A percentile compares a stretch with the other conserved stretches of the same genome.
phyloP scores from a whole-genome alignment of 2,329 filamentous ascomycete genomes.

The Cercospora sp. region DNA sequence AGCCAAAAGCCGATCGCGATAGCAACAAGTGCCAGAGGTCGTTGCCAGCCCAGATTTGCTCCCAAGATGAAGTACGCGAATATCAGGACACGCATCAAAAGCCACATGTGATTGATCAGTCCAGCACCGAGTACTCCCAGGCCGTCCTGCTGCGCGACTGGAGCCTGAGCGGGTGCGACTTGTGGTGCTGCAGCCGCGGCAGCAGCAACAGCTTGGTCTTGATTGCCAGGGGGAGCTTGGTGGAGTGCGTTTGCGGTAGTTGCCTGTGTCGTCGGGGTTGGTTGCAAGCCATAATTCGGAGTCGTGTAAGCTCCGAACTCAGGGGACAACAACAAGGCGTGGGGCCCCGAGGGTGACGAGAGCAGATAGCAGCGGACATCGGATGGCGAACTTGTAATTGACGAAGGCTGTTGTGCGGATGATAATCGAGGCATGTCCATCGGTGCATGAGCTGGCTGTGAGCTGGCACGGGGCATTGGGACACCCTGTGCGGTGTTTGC shows the following conservation, averaged over 20 bases:
- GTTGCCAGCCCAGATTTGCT: constrained; percentile 46
- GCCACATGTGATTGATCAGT: constrained; percentile 53
- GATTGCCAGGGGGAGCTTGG: constrained; percentile 8
- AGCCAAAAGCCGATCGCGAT: constrained; percentile 46
- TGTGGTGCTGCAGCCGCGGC: constrained; percentile 25
- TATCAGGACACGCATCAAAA: constrained; percentile 58
- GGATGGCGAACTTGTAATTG: constrained; percentile 14
- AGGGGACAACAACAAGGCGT: constrained; percentile 47
- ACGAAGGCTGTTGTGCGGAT: constrained; percentile 23
- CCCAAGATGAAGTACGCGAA: constrained; percentile 61
- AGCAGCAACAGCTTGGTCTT: constrained; percentile 20
- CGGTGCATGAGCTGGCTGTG: constrained; percentile 1
- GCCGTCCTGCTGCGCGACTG: constrained; percentile 18
- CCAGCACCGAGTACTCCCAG: constrained; percentile 34
- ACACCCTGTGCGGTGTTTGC: constrained; percentile 6
- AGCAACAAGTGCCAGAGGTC: constrained; percentile 44
- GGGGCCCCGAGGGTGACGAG: constrained; percentile 48
- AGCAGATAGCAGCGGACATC: constrained; percentile 45
- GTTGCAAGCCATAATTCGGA: constrained; percentile 7
- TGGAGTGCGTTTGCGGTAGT: background rate
- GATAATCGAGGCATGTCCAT: background rate
- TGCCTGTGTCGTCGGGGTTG: constrained; percentile 21
- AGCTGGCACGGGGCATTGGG: constrained; percentile 5
- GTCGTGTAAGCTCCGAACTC: constrained; percentile 34
- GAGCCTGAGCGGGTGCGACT: constrained; percentile 18